phyloP scores from a whole-genome alignment of 1,284 basidiomycete genomes.

The Trichosporon coremiiforme region DNA sequence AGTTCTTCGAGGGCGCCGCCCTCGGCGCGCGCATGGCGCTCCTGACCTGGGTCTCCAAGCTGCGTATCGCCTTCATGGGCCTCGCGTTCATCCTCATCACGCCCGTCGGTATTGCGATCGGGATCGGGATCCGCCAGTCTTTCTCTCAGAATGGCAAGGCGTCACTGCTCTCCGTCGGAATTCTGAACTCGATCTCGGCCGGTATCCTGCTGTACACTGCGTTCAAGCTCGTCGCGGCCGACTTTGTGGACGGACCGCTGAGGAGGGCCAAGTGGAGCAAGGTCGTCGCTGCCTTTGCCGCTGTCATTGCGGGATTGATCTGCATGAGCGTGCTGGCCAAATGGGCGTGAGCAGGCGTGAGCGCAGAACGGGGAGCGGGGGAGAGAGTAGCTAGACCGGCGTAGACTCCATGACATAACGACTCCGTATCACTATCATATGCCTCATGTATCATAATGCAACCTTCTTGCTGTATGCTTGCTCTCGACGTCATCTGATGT shows the following conservation, averaged over 20 bases:
- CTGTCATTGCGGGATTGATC: slow-evolving; percentile 42
- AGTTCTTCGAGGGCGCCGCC: slow-evolving; percentile 29
- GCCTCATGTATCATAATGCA: slow-evolving; percentile 6
- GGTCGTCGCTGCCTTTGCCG: slow-evolving; percentile 35
- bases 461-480: background rate
- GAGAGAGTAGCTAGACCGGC: background rate
- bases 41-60: slow-evolving; percentile 31
- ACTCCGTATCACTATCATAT: slow-evolving; percentile 5
- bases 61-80: slow-evolving; percentile 34
- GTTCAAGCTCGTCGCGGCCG: slow-evolving; percentile 41
- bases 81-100: slow-evolving; percentile 40
- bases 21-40: slow-evolving; percentile 45
- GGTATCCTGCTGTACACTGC: slow-evolving; percentile 40
- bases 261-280: slow-evolving; percentile 28
- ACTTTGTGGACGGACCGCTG: slow-evolving; percentile 42
- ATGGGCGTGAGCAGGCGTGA: slow-evolving; percentile 46
- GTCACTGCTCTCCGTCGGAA: slow-evolving; percentile 44
- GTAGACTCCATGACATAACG: slow-evolving; percentile 3
- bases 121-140: slow-evolving; percentile 44
- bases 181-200: slow-evolving; percentile 43
- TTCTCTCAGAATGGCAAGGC: slow-evolving; percentile 45
- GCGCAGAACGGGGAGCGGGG: background rate
- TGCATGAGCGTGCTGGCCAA: slow-evolving; percentile 54
- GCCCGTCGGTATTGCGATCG: slow-evolving; percentile 43
- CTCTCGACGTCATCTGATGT: too few relatives aligned